Conservation (phyloP, 2,329 filamentous ascomycete genomes). For the Phyllosticta citrichinensis region DNA sequence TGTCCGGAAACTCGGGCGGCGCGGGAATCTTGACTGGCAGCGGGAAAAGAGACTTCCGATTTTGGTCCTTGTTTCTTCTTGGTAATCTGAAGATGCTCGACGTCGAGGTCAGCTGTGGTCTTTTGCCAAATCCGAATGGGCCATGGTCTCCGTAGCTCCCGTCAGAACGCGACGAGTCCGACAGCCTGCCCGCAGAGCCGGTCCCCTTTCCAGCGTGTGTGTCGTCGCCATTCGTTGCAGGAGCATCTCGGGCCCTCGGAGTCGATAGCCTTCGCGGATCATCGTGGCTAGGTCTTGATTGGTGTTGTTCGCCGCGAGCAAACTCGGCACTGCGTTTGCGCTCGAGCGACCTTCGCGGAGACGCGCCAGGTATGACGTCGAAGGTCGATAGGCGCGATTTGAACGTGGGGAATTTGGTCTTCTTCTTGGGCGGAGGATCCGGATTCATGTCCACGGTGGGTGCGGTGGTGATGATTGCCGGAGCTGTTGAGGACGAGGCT, state of each 20-base stretch:
- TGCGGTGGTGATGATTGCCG: conserved; percentile 80
- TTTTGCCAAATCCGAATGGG: conserved; percentile 24
- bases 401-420: conserved; percentile 26
- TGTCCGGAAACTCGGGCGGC: conserved; percentile 35
- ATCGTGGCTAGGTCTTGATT: conserved; percentile 14
- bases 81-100: conserved; percentile 69
- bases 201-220: conserved; percentile 24
- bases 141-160: conserved; percentile 54
- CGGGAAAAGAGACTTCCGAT: conserved; percentile 72
- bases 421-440: conserved; percentile 18
- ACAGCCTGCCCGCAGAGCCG: conserved; percentile 33
- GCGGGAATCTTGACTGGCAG: conserved; percentile 63
- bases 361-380: conserved; percentile 17
- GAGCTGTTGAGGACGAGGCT: conserved; percentile 27
- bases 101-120: conserved; percentile 46
- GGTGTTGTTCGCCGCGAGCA: conserved; percentile 1
- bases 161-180: conserved; percentile 85
- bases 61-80: conserved; percentile 57
- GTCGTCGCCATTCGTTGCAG: conserved; percentile 54
- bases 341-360: conserved; percentile 25
- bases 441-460: conserved; percentile 50
- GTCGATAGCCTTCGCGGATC: conserved; percentile 49
- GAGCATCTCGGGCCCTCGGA: conserved; percentile 38
- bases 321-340: conserved; percentile 17
- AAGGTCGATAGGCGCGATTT: conserved; percentile 26